A percentile compares a stretch with the other conserved stretches of the same genome.
Evolutionary conservation across 1,284 basidiomycete genomes (phyloP).

Genomic region (Austroboletus novae-zelandiae): DNA sequence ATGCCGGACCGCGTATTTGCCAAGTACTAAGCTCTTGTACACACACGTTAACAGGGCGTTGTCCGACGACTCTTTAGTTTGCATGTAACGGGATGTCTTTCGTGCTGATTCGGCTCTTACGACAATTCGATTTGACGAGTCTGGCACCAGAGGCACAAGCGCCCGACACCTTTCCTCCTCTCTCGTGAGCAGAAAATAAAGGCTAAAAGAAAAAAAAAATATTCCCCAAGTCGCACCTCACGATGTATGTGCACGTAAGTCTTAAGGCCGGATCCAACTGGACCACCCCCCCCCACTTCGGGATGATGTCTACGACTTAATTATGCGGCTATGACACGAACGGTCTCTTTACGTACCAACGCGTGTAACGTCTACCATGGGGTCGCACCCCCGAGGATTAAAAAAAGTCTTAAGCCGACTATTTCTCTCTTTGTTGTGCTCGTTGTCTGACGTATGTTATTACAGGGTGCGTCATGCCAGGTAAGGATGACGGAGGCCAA

Average conservation of each 20-base stretch:
- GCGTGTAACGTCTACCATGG: too few species aligned
- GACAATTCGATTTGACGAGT: slow-evolving; percentile 49
- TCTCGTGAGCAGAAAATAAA: slow-evolving; percentile 44
- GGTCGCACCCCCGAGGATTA: too few species aligned
- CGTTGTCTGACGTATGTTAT: neutral
- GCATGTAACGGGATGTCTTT: slow-evolving; percentile 71
- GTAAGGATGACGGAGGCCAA: neutral
- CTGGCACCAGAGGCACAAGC: slow-evolving; percentile 2
- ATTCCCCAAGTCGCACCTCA: slow-evolving; percentile 52
- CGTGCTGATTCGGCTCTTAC: slow-evolving; percentile 62
- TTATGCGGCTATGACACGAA: too few species aligned
- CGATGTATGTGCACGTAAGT: slow-evolving; percentile 39
- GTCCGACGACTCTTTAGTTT: slow-evolving; percentile 39
- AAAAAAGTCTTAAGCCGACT: neutral
- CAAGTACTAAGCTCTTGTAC: slow-evolving; percentile 30
- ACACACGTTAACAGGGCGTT: neutral
- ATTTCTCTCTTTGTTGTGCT: neutral
- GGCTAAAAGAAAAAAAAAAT: slow-evolving; percentile 50
- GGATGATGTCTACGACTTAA: too few species aligned
- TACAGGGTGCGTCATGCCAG: neutral
- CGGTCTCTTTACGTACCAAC: too few species aligned
- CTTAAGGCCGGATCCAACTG: too few species aligned
- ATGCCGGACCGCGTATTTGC: slow-evolving; percentile 47
- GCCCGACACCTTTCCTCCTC: slow-evolving; percentile 44
- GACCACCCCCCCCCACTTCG: too few species aligned